Base-by-base conservation (phyloP, 2,329 filamentous ascomycete genomes). In the Colletotrichum tamarilloi region DNA sequence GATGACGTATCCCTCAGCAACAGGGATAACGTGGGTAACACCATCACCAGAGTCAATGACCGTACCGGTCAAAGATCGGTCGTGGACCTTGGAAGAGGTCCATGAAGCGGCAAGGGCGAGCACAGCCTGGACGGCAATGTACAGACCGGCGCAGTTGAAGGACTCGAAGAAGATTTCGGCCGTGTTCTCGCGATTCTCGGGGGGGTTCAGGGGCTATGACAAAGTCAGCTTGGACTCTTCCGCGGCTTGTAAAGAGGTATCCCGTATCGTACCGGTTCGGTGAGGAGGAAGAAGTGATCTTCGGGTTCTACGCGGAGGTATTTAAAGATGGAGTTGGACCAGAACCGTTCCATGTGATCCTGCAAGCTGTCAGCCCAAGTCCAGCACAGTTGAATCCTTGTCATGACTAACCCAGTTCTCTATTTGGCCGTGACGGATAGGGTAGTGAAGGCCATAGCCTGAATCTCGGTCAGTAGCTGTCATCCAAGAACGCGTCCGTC, bases 281-380 rank as follows among this genome's bases (percentile, higher is more conserved):
- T 99, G 73, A 99, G 92, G 75, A 99, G 92, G 84, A 99, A 99
- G 87, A 98, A 95, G 85, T 99, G 97, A 82, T 99, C 97, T 86
- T 99, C 97, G 35, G 97, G 97, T 85, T 99, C 97, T 77, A 99
- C 97, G 79, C 97, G 92, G 66, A 99, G 90, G 82, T 99, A 99
- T 84, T 99, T 99, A 91, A 99, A 99, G 86, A 99, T 99, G 76
- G 97, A 99, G 87, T 98, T 98, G 77, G 97, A 98, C 97, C 97
- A 99, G 87, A 98, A 99, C 76, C 97, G 93, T 85, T 99, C 97
- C 97, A 99, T 99, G 80, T 98, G 94, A 85, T 99, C 97, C 94
- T 97, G 77, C 6, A 73, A 67, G 75, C 57, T 74, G 79, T 84
- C 76, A 84, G 81, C 63, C 28, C 52, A 22, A n/a, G 12, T 24